Conservation (phyloP, 2,329 filamentous ascomycete species). For the Arthrobotrys musiformis region DNA sequence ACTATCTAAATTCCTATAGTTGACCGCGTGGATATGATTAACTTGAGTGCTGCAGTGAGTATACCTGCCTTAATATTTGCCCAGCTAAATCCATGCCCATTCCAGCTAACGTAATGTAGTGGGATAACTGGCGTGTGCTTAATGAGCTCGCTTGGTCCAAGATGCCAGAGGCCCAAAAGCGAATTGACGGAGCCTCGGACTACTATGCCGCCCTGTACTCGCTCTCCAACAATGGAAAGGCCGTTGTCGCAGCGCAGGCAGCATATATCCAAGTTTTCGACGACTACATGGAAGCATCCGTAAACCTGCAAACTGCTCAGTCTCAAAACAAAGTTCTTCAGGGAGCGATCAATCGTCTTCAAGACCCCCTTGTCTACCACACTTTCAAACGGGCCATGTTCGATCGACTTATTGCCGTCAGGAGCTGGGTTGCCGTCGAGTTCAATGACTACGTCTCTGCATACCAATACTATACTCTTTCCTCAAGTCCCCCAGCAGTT, state of each 20-base stretch:
- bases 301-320: slow-evolving; percentile 40
- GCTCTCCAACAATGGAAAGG: slow-evolving; percentile 48
- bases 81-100: not conserved
- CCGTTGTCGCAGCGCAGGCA: slow-evolving; percentile 38
- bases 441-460: slow-evolving; percentile 46
- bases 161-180: slow-evolving; percentile 28
- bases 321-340: slow-evolving; percentile 40
- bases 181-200: slow-evolving; percentile 41
- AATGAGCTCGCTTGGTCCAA: slow-evolving; percentile 46
- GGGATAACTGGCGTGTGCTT: slow-evolving; percentile 49
- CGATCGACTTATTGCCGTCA: slow-evolving; percentile 50
- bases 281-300: slow-evolving; percentile 50
- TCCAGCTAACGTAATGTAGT: not conserved
- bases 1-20: not conserved
- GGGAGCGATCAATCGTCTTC: slow-evolving; percentile 31
- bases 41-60: slow-evolving; percentile 37
- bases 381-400: slow-evolving; percentile 55
- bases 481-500: not conserved
- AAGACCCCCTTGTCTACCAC: slow-evolving; percentile 40
- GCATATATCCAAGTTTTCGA: slow-evolving; percentile 49
- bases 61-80: not conserved
- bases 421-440: slow-evolving; percentile 53
- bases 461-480: slow-evolving; percentile 48
- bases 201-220: slow-evolving; percentile 43
- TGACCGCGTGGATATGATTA: slow-evolving; percentile 37